phyloP scores from a whole-genome alignment of 2,329 filamentous ascomycete genomes.

The Blastomyces percursus region DNA sequence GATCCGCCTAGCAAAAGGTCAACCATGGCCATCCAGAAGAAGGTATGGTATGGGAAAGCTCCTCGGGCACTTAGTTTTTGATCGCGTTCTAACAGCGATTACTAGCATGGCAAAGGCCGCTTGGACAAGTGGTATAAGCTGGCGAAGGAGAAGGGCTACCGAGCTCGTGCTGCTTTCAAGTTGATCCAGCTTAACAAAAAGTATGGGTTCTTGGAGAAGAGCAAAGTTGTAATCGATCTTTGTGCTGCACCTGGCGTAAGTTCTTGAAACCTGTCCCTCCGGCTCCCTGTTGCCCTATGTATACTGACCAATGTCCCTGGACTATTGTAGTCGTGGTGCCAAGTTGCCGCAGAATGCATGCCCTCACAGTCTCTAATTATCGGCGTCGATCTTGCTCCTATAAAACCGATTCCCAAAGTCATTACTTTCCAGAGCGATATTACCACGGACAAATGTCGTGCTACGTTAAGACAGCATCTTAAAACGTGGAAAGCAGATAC shows the following conservation, averaged over 20 bases:
- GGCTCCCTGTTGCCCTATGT: not conserved
- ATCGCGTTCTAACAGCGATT: conserved; percentile 21
- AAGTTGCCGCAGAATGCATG: conserved; percentile 94
- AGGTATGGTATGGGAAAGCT: conserved; percentile 42
- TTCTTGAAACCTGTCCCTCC: conserved; percentile 14
- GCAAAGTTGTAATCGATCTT: conserved; percentile 90
- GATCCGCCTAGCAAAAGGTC: conserved; percentile 4
- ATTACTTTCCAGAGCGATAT: conserved; percentile 98
- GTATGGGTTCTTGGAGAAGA: conserved; percentile 95
- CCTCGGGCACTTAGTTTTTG: conserved; percentile 6
- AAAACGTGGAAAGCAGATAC: conserved; percentile 96
- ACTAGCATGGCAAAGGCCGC: conserved; percentile 82
- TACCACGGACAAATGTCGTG: conserved; percentile 88
- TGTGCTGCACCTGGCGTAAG: conserved; percentile 87
- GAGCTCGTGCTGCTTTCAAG: conserved; percentile 94
- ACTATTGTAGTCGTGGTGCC: conserved; percentile 66
- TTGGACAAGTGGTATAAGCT: conserved; percentile 98
- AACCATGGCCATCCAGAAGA: conserved; percentile 92
- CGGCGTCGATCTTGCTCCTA: conserved; percentile 86
- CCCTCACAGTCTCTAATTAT: conserved; percentile 80
- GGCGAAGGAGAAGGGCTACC: conserved; percentile 95
- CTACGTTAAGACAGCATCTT: conserved; percentile 76
- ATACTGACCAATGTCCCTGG: not conserved
- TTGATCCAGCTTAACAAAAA: conserved; percentile 98
- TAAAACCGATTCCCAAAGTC: conserved; percentile 87